phyloP scores from a whole-genome alignment of 2,329 filamentous ascomycete genomes.

The Endocalyx cinctus region DNA sequence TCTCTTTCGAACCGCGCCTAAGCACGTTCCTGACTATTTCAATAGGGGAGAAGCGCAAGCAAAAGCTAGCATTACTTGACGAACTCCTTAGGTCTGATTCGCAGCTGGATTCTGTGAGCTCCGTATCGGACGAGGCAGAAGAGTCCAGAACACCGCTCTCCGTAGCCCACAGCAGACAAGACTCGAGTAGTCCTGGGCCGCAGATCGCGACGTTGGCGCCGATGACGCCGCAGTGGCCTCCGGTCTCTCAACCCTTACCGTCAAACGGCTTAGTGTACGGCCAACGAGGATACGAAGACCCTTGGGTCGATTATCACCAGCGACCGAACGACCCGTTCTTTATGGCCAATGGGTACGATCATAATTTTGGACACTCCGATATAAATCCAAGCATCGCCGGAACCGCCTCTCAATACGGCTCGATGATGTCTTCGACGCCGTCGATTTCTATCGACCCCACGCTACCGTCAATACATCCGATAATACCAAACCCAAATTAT shows the following conservation, averaged over 20 bases:
- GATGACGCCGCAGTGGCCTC: conserved; percentile 10
- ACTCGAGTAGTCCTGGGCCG: conserved; percentile 20
- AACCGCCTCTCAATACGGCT: conserved; percentile 12
- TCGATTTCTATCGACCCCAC: conserved; percentile 14
- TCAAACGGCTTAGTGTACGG: conserved; percentile 14
- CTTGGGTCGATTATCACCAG: conserved; percentile 14
- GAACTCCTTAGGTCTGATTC: conserved; percentile 30
- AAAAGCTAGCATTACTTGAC: conserved; percentile 36
- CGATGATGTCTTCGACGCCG: conserved; percentile 15
- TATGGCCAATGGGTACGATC: conserved; percentile 10
- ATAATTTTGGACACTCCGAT: conserved; percentile 12
- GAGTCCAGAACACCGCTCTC: conserved; percentile 13
- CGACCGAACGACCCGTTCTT: conserved; percentile 11
- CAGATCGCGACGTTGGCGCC: conserved; percentile 11
- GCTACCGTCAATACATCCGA: conserved; percentile 6
- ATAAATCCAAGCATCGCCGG: conserved; percentile 7
- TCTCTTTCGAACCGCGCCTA: neutral
- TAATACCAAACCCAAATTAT: too few relatives aligned
- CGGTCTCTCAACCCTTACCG: conserved; percentile 13
- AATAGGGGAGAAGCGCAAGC: conserved; percentile 38
- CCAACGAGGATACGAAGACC: conserved; percentile 15
- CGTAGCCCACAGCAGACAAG: conserved; percentile 13
- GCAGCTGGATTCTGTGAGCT: conserved; percentile 25
- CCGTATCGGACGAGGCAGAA: conserved; percentile 24
- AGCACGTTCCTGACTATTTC: neutral